Base-by-base conservation (phyloP, 305 asterid genomes). In the Caryopteris hybrid region DNA sequence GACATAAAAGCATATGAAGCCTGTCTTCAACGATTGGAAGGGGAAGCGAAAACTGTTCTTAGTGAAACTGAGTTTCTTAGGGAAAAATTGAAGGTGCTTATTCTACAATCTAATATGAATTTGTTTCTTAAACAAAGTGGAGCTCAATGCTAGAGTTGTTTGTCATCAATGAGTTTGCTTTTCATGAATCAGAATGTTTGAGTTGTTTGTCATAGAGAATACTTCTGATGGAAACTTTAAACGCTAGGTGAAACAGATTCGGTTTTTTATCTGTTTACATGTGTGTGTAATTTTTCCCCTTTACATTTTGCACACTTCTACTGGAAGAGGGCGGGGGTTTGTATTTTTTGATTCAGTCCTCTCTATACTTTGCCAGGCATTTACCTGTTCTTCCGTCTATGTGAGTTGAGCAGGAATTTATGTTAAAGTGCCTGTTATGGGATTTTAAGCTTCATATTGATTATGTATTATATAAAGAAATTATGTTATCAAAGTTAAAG, bases 1-100 rank as follows among this genome's bases (percentile, higher is more conserved):
- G 98, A 95, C 83, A 81, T 89, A 57, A 76, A 85, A 71, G 97
- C 97, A 17, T 95, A 95, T 52, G 94, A 95, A 75, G 92, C 88
- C 29, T 91, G 99, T 76, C 93, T 95, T 71, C 92, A 89, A 51
- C 91, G 88, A 45, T 62, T 95, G 88, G 97, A 91, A 76, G 98
- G 96, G 66, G 98, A 95, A 74, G 74, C 94, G 45, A 92, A 88
- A 74, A 82, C 80, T 43, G 91, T 88, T 75, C 94, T 95, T 66
- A 85, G 86, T 8, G 98, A 90, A 72, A 74, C 99, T 41, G 99
- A 91, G 70, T 95, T 95, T 81, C 85, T 95, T 60, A 91, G 85
- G 83, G 96, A 95, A 88, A 95, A 84, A 76, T 31, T 91, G 69
- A 91, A 88, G 98, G 99, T 95, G 66, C 76, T 71, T 77, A 57